Evolutionary conservation across 2,329 filamentous ascomycete species (phyloP), one percentile per base, ranked within the genome.

Genomic region (Trichoderma semiorbis): DNA sequence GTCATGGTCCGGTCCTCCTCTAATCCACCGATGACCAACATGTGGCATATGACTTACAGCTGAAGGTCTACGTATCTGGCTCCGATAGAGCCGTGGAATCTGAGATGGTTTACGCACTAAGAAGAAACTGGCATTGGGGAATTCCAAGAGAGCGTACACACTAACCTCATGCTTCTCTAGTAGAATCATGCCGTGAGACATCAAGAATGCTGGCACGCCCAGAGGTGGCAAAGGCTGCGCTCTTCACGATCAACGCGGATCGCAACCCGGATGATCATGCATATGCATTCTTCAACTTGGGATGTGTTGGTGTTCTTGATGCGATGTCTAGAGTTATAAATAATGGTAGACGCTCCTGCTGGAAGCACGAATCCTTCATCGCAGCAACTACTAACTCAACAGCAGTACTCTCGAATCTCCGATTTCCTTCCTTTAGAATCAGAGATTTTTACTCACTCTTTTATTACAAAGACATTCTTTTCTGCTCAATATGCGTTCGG

Each of bases 401-500:
- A 75, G 73, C 76, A 71, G 61, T 68, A 72, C 73, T 73, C 53
- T 74, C 73, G 75, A 30, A 66, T 78, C 79, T 80, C 78, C 7
- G 79, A 80, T 77, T 76, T 74, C 78, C 73, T 61, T 79, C 79
- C 72, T 75, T 77, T 64, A 74, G 16, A 71, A 69, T 73, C 76
- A 75, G 78, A 79, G 79, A 76, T 65, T 18, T 18, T 11, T 24
- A 21, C 75, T 70, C 75, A 73, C 74, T 78, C 75, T 71, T 75
- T 78, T 73, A 69, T 78, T 73, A 69, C 63, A 65, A 65, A 47
- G 21, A 76, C 73, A 32, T 24, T 32, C 28, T 77, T 78, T 77
- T 75, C 77, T 74, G 73, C 74, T 78, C 68, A 34, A 26, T 12
- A 81, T 81, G 80, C 79, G 77, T 74, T 79, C 75, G 74, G 74